Evolutionary conservation across 2,329 filamentous ascomycete species (phyloP).

Genomic region (Ophiostoma pallidulum): DNA sequence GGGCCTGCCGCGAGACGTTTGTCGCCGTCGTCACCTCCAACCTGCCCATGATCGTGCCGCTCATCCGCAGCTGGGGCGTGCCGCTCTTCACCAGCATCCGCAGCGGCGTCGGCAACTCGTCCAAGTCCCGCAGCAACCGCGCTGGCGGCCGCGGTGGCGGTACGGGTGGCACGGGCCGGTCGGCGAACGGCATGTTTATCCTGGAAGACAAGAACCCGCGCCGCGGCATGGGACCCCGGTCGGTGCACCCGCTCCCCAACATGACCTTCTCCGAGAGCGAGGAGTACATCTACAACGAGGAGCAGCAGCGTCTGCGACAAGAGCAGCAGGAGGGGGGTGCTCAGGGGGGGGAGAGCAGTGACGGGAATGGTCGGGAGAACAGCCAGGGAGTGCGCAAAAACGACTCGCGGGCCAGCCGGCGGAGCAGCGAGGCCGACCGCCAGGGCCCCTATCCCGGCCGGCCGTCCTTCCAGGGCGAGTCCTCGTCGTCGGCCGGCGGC

Average conservation of each 20-base stretch:
- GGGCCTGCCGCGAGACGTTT: conserved; percentile 25
- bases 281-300: conserved; percentile 18
- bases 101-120: not conserved
- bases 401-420: no score
- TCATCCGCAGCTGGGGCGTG: conserved; percentile 14
- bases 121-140: not conserved
- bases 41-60: conserved; percentile 18
- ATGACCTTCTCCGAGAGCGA: conserved; percentile 22
- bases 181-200: conserved; percentile 14
- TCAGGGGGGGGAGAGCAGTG: no score
- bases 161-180: conserved; percentile 7
- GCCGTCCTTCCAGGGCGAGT: not conserved
- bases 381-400: no score
- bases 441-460: not conserved
- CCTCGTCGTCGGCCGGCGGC: not conserved
- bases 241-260: conserved; percentile 21
- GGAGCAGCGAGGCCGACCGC: not conserved
- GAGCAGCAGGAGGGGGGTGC: not conserved
- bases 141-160: not conserved
- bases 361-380: no score
- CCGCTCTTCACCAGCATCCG: conserved; percentile 10
- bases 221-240: conserved; percentile 21
- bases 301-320: conserved; percentile 1
- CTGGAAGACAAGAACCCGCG: conserved; percentile 23
- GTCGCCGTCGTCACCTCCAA: conserved; percentile 20